Conservation (phyloP, 2,329 filamentous ascomycete species). For the Aspergillus aculeatus region DNA sequence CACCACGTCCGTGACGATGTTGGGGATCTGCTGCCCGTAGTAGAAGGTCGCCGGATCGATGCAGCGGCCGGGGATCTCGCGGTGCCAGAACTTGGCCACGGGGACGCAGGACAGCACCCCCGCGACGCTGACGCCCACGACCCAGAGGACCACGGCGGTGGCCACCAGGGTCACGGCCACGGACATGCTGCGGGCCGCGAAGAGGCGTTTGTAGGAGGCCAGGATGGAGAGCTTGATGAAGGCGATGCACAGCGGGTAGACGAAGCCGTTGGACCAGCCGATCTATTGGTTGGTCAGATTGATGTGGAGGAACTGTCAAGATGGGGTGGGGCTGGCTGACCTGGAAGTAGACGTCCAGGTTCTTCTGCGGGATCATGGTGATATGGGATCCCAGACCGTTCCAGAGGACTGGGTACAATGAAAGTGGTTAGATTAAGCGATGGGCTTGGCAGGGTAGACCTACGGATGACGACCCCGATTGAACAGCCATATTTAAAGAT, state of each 20-base stretch:
- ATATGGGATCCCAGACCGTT: conserved; percentile 32
- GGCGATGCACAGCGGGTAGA: conserved; percentile 20
- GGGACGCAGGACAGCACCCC: background rate
- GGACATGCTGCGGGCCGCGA: background rate
- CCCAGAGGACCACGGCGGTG: background rate
- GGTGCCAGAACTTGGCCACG: conserved; percentile 27
- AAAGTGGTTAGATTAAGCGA: background rate
- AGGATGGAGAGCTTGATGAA: conserved; percentile 7
- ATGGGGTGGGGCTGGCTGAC: conserved; percentile 8
- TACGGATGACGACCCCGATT: conserved; percentile 25
- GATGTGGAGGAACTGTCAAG: background rate
- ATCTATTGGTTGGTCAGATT: conserved; percentile 19
- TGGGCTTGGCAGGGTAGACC: conserved; percentile 8
- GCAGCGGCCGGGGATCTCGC: conserved; percentile 23
- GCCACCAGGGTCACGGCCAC: background rate
- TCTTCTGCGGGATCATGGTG: conserved; percentile 25
- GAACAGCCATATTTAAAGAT: conserved; percentile 34
- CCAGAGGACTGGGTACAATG: conserved; percentile 19
- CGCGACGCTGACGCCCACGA: background rate
- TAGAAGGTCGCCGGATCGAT: conserved; percentile 28
- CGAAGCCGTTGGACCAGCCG: conserved; percentile 28
- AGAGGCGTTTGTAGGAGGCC: background rate
- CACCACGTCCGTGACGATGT: conserved; percentile 31
- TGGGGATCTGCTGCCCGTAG: conserved; percentile 31
- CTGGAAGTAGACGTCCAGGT: conserved; percentile 25